Conservation (phyloP, 2,329 filamentous ascomycete genomes). For the Tolypocladium amazonense region DNA sequence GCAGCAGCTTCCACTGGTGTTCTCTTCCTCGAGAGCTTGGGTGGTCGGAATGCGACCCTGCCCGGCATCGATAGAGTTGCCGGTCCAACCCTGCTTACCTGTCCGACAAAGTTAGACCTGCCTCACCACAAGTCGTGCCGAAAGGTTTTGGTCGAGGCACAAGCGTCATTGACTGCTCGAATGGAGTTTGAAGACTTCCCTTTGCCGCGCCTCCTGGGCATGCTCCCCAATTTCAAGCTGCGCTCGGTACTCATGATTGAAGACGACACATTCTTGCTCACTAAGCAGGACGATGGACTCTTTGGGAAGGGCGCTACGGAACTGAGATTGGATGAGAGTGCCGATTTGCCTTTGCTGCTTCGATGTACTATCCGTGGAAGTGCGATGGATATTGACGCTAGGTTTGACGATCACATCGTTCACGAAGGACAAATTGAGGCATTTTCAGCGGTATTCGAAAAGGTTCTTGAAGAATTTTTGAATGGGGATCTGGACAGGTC, state of each 20-base stretch:
- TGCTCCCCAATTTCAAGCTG: neutral
- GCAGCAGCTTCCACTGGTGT: neutral
- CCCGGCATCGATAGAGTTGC: neutral
- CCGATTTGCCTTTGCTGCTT: neutral
- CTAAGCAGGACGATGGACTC: neutral
- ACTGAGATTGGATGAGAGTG: neutral
- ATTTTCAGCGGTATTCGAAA: neutral
- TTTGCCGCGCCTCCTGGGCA: neutral
- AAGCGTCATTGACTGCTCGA: neutral
- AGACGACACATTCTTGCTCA: neutral
- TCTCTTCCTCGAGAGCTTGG: neutral
- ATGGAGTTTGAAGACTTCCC: neutral
- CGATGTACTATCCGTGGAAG: neutral
- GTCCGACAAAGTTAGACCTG: neutral
- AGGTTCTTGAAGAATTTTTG: neutral
- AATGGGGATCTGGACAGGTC: neutral
- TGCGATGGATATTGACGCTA: neutral
- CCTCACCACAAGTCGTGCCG: neutral
- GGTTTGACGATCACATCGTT: neutral
- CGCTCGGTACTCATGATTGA: neutral
- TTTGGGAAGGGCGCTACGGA: neutral
- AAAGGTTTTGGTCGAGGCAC: neutral
- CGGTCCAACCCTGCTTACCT: neutral
- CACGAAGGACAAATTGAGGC: neutral
- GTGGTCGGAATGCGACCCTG: neutral